Evolutionary conservation across 805 yeast species (phyloP), one percentile per base, ranked within the genome.

Genomic region (Nakazawaea pomicola): DNA sequence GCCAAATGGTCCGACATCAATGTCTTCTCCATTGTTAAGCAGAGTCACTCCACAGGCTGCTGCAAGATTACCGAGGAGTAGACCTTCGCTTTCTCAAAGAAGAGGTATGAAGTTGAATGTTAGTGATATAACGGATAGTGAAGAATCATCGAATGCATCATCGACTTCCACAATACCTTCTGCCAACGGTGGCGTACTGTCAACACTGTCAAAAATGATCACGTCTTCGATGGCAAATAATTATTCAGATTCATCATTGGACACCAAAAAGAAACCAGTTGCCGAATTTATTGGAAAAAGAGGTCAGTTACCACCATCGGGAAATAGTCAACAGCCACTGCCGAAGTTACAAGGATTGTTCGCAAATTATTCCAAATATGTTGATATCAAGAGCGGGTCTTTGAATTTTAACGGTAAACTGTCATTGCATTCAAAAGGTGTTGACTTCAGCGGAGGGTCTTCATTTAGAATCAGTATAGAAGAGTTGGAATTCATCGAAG

Each of bases 361-460:
- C 65, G 83, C 90, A 9, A 80, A 82, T 56, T 93, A 85, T 58
- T 77, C 95, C 18, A 83, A 87, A 54, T 91, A 87, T 56, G 76
- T 93, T 36, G 98, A 93, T 61, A 82, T 91, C 51, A 86, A 88
- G 56, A 83, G 95, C 0, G 99, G 99, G 3, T 79, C 90, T 3
- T 72, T 93, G 44, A 90, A 87, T 54, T 93, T 93, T 60, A 83
- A 90, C 1, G 98, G 96, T 12, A 93, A 93, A 58, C 87, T 96
- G 4, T 87, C 96, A 1, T 64, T 93, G 36, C 93, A 90, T 53
- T 83, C 97, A 0, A 78, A 85, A 49, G 99, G 99, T 35, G 82
- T 93, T 37, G 93, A 89, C 58, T 93, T 93, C 54, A 75, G 86
- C 28, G 79, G 85, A 36, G 99, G 99, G 1, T 76, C 90, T 2